phyloP scores from a whole-genome alignment of 768 basidiomycete genomes.

The Psilocybe cubensis region DNA sequence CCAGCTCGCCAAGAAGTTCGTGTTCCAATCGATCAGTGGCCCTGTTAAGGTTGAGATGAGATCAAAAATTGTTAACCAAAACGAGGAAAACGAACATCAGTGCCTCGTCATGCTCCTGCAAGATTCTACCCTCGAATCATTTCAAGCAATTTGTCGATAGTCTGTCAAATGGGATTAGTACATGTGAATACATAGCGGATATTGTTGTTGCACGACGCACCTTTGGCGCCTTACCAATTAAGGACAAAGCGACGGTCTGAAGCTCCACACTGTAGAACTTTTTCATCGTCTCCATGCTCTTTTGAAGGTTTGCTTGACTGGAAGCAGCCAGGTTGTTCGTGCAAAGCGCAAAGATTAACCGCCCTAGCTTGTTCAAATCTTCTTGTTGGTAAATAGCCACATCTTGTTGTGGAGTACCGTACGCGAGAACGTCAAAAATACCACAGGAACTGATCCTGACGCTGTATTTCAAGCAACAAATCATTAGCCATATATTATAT shows the following conservation, averaged over 20 bases:
- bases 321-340: constrained; percentile 67
- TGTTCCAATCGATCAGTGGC: constrained; percentile 81
- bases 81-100: constrained; percentile 51
- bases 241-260: constrained; percentile 77
- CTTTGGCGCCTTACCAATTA: constrained; percentile 77
- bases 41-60: constrained; percentile 38
- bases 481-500: background rate
- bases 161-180: constrained; percentile 42
- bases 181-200: no score
- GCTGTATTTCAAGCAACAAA: constrained; percentile 38
- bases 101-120: constrained; percentile 86
- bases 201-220: constrained; percentile 32
- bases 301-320: constrained; percentile 62
- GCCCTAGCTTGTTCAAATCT: constrained; percentile 85
- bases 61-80: background rate
- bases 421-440: constrained; percentile 82
- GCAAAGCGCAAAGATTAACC: constrained; percentile 79
- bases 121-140: constrained; percentile 72
- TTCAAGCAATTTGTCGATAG: constrained; percentile 78
- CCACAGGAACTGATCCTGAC: constrained; percentile 88
- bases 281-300: constrained; percentile 77
- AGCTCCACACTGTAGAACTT: constrained; percentile 81
- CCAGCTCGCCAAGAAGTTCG: constrained; percentile 86
- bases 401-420: constrained; percentile 66
- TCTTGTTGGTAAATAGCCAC: constrained; percentile 75